Conservation (phyloP, 495 filamentous ascomycete species). For the Penicillium macrosclerotiorum region DNA sequence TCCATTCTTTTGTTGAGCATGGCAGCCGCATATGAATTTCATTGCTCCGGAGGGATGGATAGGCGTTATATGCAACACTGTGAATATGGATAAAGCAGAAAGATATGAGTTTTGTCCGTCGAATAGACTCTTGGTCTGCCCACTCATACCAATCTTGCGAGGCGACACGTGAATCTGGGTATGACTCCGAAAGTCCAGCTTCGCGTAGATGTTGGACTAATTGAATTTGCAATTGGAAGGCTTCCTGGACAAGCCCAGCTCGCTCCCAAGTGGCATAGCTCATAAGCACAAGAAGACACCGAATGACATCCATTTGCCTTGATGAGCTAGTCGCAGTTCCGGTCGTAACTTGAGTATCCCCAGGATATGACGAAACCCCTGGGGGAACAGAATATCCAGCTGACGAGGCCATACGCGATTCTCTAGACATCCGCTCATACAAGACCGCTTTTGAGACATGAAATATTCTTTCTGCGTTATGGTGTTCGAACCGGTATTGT, state of each 20-base stretch:
- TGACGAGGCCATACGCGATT: conserved; percentile 18
- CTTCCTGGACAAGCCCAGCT: conserved; percentile 37
- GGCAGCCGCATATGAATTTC: conserved; percentile 39
- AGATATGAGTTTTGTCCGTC: conserved; percentile 37
- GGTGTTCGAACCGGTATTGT: conserved; percentile 39
- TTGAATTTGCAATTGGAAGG: conserved; percentile 32
- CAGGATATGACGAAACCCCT: conserved; percentile 14
- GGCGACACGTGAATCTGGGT: conserved; percentile 19
- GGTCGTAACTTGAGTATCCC: conserved; percentile 2
- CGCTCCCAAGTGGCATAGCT: conserved; percentile 41
- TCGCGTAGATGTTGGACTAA: conserved; percentile 36
- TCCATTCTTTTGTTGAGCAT: conserved; percentile 42
- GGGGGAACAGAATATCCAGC: conserved; percentile 11
- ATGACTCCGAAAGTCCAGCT: conserved; percentile 28
- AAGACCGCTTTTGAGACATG: conserved; percentile 34
- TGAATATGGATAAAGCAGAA: conserved; percentile 42
- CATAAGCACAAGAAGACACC: conserved; percentile 37
- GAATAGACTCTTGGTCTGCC: conserved; percentile 39
- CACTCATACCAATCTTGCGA: conserved; percentile 37
- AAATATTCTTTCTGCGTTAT: conserved; percentile 35
- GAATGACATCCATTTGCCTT: conserved; percentile 35
- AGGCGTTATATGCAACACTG: conserved; percentile 40
- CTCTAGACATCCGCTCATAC: conserved; percentile 28
- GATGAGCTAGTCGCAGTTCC: conserved; percentile 13
- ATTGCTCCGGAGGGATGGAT: conserved; percentile 38